These are phyloP conservation scores for Stephanodiscus minutulus DNA, from an alignment of 108 stramenopile genomes.

Conservation along the genomic window DNA sequence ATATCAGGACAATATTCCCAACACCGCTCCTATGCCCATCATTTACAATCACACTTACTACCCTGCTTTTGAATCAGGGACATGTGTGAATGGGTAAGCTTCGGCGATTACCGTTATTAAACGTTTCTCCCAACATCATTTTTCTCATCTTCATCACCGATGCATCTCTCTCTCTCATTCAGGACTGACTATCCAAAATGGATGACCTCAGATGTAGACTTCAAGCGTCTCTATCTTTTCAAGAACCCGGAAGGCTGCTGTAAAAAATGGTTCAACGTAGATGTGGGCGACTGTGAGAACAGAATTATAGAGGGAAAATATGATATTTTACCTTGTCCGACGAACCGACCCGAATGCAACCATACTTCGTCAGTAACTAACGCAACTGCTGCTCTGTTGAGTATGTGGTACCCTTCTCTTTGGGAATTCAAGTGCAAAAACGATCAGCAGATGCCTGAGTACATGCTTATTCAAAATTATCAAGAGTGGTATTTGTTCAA, in stretches of 20 bases:
- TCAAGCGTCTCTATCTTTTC: conserved; percentile 30
- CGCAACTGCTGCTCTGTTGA: background rate
- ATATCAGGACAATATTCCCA: conserved; percentile 8
- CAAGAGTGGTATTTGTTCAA: conserved; percentile 25
- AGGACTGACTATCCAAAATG: conserved; percentile 31
- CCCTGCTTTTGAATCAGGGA: conserved; percentile 16
- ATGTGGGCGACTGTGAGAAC: conserved; percentile 10
- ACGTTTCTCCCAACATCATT: background rate
- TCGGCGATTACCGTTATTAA: background rate
- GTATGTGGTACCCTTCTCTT: conserved; percentile 35
- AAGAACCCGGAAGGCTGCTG: conserved; percentile 27
- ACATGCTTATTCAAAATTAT: conserved; percentile 19
- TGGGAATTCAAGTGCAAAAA: conserved; percentile 17
- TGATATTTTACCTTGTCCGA: conserved; percentile 1
- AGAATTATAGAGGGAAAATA: conserved; percentile 18
- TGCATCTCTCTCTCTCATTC: background rate
- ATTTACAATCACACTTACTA: conserved; percentile 30
- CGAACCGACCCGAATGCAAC: background rate
- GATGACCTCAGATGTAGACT: conserved; percentile 29
- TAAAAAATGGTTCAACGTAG: conserved; percentile 22
- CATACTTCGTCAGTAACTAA: conserved; percentile 3
- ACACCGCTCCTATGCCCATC: no score
- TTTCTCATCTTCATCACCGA: background rate
- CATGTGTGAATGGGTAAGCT: conserved; percentile 25
- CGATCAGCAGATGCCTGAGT: conserved; percentile 23